Evolutionary conservation across 2,329 filamentous ascomycete genomes (phyloP).

Genomic region (Neopestalotiopsis sp.): DNA sequence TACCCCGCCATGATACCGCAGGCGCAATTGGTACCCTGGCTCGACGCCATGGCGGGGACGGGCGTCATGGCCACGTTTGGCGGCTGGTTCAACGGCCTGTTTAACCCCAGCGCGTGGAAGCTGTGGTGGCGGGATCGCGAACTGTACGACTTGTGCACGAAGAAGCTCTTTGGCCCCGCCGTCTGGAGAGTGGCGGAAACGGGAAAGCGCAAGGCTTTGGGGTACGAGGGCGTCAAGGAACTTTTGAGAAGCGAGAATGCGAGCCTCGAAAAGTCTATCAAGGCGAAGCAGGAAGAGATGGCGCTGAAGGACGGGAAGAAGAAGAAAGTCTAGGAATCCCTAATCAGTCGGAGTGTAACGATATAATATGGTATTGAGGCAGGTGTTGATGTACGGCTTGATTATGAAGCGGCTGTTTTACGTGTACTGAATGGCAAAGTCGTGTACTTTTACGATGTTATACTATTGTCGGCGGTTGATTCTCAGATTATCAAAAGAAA

Average conservation of each 20-base stretch:
- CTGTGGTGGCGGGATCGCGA: slow-evolving; percentile 22
- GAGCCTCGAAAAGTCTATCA: background rate
- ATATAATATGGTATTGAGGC: background rate
- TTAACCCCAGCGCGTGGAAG: slow-evolving; percentile 19
- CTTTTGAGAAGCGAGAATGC: background rate
- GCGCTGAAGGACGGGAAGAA: background rate
- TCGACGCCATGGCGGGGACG: slow-evolving; percentile 18
- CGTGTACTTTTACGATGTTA: too few species aligned
- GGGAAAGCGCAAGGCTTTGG: slow-evolving; percentile 8
- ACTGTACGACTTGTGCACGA: slow-evolving; percentile 19
- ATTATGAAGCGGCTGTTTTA: background rate
- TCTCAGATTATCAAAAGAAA: too few species aligned
- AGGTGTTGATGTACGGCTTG: background rate
- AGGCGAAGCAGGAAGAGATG: slow-evolving; percentile 5
- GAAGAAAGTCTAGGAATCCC: background rate
- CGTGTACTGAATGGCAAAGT: too few species aligned
- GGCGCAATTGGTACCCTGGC: slow-evolving; percentile 16
- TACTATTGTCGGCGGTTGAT: too few species aligned
- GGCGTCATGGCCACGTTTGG: slow-evolving; percentile 19
- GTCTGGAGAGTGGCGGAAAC: slow-evolving; percentile 20
- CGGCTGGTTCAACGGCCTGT: slow-evolving; percentile 14
- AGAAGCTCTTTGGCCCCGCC: slow-evolving; percentile 13
- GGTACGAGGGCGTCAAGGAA: background rate
- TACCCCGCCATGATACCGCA: slow-evolving; percentile 17
- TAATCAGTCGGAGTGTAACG: background rate